Conservation (phyloP, 2,329 filamentous ascomycete genomes). For the Diplodia mutila region DNA sequence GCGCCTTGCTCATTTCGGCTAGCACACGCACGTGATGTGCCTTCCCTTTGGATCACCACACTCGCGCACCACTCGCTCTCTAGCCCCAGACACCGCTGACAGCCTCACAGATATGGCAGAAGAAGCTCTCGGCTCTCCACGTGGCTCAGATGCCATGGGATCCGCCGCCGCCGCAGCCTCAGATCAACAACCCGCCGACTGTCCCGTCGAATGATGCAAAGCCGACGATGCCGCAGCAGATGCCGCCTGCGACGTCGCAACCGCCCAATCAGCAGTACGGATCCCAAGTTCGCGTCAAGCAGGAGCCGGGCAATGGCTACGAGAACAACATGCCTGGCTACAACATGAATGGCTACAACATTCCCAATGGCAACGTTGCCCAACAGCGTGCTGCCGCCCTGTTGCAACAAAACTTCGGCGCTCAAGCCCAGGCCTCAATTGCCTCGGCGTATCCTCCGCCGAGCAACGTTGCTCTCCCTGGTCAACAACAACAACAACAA, state of each 20-base stretch:
- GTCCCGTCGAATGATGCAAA: constrained; percentile 49
- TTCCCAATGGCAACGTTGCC: constrained; percentile 50
- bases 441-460: constrained; percentile 58
- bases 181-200: constrained; percentile 42
- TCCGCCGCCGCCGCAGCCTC: constrained; percentile 70
- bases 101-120: constrained; percentile 79
- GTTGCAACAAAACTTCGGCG: constrained; percentile 63
- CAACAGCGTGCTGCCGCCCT: constrained; percentile 59
- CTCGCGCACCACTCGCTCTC: constrained; percentile 12
- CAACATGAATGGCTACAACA: constrained; percentile 41
- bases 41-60: constrained; percentile 24
- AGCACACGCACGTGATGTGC: constrained; percentile 40
- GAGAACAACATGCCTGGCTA: constrained; percentile 35
- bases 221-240: constrained; percentile 33
- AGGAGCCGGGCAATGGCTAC: constrained; percentile 50
- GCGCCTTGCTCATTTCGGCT: constrained; percentile 41
- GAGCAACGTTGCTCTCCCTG: constrained; percentile 34
- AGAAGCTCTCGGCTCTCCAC: constrained; percentile 80
- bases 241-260: constrained; percentile 32
- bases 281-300: constrained; percentile 53
- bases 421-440: constrained; percentile 68
- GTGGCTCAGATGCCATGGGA: constrained; percentile 96
- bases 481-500: constrained; percentile 29
- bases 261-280: constrained; percentile 34
- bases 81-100: constrained; percentile 2